Percentiles rank a stretch among this genome's conserved stretches.
Evolutionary conservation across 768 basidiomycete genomes (phyloP).

Genomic region (Phlegmacium glaucopus): DNA sequence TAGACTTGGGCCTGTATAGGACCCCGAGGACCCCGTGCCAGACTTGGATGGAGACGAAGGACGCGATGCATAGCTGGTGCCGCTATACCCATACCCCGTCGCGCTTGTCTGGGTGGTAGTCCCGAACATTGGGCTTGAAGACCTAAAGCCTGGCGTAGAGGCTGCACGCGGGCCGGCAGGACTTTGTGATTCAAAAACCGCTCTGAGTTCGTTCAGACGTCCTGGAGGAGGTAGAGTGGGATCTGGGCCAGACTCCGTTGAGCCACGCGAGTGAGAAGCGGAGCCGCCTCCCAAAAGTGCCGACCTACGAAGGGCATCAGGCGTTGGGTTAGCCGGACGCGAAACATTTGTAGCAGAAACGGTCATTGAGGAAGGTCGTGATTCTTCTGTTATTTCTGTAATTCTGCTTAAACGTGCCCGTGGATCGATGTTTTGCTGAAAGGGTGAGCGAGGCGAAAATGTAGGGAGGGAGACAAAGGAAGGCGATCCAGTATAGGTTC

Average conservation of each 20-base stretch:
- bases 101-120: conserved; percentile 24
- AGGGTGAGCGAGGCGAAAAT: conserved; percentile 31
- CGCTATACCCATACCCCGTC: conserved; percentile 28
- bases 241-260: conserved; percentile 53
- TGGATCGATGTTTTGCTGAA: conserved; percentile 31
- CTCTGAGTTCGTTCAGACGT: conserved; percentile 68
- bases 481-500: conserved; percentile 43
- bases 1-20: conserved; percentile 39
- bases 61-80: conserved; percentile 37
- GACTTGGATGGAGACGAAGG: conserved; percentile 47
- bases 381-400: conserved; percentile 73
- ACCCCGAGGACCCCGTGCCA: conserved; percentile 28
- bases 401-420: conserved; percentile 67
- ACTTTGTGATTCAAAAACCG: conserved; percentile 57
- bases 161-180: conserved; percentile 46
- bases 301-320: conserved; percentile 47
- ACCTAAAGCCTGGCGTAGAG: conserved; percentile 45
- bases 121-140: conserved; percentile 34
- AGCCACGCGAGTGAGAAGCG: conserved; percentile 50
- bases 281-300: conserved; percentile 31
- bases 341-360: conserved; percentile 28
- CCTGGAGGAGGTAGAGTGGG: conserved; percentile 47
- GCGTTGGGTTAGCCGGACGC: conserved; percentile 37
- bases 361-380: conserved; percentile 53
- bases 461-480: conserved; percentile 45